phyloP scores from a whole-genome alignment of 2,329 filamentous ascomycete species.

The Phaeophleospora eucalypticola region DNA sequence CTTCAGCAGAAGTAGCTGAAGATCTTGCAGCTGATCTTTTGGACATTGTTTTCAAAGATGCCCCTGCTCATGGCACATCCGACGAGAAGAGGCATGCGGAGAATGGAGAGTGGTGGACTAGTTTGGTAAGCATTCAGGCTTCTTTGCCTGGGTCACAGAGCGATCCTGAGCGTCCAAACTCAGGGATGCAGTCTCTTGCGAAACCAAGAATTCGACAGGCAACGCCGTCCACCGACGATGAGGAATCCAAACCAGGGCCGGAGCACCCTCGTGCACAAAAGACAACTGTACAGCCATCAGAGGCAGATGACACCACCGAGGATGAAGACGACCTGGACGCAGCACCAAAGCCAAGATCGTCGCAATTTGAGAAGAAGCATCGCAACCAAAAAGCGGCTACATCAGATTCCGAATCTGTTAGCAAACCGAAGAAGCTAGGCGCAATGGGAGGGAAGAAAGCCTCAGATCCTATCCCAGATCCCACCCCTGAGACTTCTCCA shows the following conservation, averaged over 20 bases:
- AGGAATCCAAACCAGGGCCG: neutral
- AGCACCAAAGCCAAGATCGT: constrained; percentile 13
- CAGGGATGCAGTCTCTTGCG: too few species aligned
- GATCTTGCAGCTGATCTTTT: constrained; percentile 11
- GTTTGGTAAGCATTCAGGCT: too few species aligned
- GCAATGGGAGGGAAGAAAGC: constrained; percentile 14
- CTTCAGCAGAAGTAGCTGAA: neutral
- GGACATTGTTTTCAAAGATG: constrained; percentile 15
- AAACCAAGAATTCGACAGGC: too few species aligned
- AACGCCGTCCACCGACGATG: constrained; percentile 13
- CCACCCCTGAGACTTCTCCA: constrained; percentile 1
- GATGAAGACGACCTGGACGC: constrained; percentile 39
- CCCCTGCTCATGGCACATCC: constrained; percentile 8
- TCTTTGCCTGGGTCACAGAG: too few species aligned
- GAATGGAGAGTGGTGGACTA: too few species aligned
- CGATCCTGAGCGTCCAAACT: too few species aligned
- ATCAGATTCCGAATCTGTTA: too few species aligned
- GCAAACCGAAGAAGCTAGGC: constrained; percentile 1
- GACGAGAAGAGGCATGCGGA: too few species aligned
- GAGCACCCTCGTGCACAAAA: neutral
- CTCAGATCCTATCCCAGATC: neutral
- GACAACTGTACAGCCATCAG: too few species aligned
- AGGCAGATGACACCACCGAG: constrained; percentile 36
- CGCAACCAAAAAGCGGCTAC: constrained; percentile 11
- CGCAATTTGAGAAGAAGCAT: constrained; percentile 7